Evolutionary conservation across 352 stramenopile species (phyloP).

Genomic region (Halophytophthora batemanensis): DNA sequence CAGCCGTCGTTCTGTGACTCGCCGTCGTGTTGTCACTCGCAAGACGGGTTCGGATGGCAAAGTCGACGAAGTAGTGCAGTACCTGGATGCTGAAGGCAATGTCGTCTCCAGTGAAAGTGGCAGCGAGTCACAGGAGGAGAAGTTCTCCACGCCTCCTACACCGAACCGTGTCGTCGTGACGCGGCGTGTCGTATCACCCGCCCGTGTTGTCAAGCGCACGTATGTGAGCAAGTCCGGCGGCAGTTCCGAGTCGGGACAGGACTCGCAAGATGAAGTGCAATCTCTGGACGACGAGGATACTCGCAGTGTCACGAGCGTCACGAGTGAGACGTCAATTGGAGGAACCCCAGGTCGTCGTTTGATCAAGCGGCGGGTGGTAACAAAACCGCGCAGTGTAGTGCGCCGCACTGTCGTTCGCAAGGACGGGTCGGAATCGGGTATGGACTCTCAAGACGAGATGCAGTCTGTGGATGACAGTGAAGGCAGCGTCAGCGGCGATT

Average conservation of each 20-base stretch:
- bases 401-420: conserved; percentile 21
- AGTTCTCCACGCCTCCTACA: background rate
- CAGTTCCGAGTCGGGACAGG: background rate
- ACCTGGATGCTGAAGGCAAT: conserved; percentile 1
- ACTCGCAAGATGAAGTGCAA: background rate
- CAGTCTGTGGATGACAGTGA: conserved; percentile 20
- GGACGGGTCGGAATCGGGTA: conserved; percentile 2
- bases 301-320: conserved; percentile 9
- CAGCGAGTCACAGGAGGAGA: background rate
- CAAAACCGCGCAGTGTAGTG: conserved; percentile 18
- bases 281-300: background rate
- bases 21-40: conserved; percentile 3
- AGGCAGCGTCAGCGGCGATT: conserved; percentile 16
- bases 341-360: conserved; percentile 9
- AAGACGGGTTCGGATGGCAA: conserved; percentile 13
- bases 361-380: conserved; percentile 27
- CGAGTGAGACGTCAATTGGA: background rate
- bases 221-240: background rate
- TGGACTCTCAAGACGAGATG: conserved; percentile 4
- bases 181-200: background rate
- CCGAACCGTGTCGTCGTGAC: background rate
- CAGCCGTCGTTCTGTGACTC: too few relatives aligned
- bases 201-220: background rate
- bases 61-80: conserved; percentile 17
- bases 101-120: background rate